These are phyloP conservation scores for Isoetes engelmannii DNA, from an alignment of 83 land plant species.

Conservation along the genomic window DNA sequence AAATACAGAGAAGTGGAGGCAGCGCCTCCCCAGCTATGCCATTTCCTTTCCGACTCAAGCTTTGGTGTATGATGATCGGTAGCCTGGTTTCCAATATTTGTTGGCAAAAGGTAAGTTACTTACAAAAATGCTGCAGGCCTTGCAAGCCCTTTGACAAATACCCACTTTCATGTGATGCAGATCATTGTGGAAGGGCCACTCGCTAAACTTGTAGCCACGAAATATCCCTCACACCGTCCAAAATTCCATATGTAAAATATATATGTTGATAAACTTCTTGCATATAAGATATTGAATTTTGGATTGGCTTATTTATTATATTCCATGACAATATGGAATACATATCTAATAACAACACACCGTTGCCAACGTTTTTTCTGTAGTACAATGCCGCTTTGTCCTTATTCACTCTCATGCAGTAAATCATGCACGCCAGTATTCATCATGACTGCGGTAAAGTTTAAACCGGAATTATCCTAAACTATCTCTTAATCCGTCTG, in stretches of 20 bases:
- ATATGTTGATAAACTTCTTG: too few species aligned
- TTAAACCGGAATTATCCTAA: too few species aligned
- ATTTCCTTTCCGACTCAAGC: neutral
- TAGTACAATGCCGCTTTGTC: too few species aligned
- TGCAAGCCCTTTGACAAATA: neutral
- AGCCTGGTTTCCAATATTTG: conserved; percentile 3
- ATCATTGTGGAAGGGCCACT: conserved; percentile 32
- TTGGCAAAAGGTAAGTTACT: conserved; percentile 2
- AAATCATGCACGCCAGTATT: too few species aligned
- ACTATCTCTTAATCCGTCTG: too few species aligned
- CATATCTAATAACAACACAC: too few species aligned
- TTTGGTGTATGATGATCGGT: neutral
- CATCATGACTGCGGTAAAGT: too few species aligned
- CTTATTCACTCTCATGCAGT: too few species aligned
- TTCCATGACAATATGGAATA: too few species aligned
- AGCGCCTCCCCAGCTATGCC: conserved; percentile 5
- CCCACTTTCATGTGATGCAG: conserved; percentile 10
- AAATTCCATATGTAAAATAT: conserved; percentile 18
- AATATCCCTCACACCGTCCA: conserved; percentile 31
- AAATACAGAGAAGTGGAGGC: neutral
- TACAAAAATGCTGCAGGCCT: neutral
- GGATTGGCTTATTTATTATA: too few species aligned
- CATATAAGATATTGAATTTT: too few species aligned
- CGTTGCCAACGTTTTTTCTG: too few species aligned
- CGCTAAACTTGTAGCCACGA: conserved; percentile 26